Evolutionary conservation across 2,329 filamentous ascomycete genomes (phyloP).

Genomic region (Phialophora verrucosa): DNA sequence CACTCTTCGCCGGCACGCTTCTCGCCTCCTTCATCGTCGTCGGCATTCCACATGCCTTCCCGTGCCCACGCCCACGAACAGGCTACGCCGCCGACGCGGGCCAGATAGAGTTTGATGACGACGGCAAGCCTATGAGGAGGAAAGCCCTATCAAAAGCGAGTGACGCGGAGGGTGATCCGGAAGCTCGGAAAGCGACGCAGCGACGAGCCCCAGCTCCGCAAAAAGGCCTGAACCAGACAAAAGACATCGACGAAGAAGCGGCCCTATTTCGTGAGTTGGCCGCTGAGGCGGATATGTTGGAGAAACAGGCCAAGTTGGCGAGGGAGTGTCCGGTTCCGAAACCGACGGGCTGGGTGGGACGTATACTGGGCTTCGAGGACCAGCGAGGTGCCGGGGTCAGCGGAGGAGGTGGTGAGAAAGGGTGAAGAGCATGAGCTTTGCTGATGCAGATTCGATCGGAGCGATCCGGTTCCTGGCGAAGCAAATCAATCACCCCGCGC

Average conservation of each 20-base stretch:
- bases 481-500: background rate
- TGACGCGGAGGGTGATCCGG: background rate
- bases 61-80: slow-evolving; percentile 81
- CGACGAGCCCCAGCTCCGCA: background rate
- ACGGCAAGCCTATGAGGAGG: slow-evolving; percentile 49
- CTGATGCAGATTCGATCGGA: background rate
- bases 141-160: slow-evolving; percentile 40
- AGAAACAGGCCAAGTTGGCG: slow-evolving; percentile 62
- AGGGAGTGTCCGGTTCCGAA: slow-evolving; percentile 93
- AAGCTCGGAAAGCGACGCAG: slow-evolving; percentile 26
- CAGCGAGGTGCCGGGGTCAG: slow-evolving; percentile 14
- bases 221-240: slow-evolving; percentile 19
- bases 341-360: slow-evolving; percentile 76
- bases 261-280: slow-evolving; percentile 51
- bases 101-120: slow-evolving; percentile 47
- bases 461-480: background rate
- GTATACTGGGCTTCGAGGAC: slow-evolving; percentile 60
- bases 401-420: slow-evolving; percentile 15
- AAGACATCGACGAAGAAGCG: slow-evolving; percentile 49
- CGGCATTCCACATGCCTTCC: slow-evolving; percentile 83
- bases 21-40: slow-evolving; percentile 91
- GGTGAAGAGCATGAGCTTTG: background rate
- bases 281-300: slow-evolving; percentile 48
- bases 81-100: slow-evolving; percentile 75
- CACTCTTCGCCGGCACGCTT: slow-evolving; percentile 92